Evolutionary conservation across 2,329 filamentous ascomycete genomes (phyloP).

Genomic region (Chrysosporium queenslandicum): DNA sequence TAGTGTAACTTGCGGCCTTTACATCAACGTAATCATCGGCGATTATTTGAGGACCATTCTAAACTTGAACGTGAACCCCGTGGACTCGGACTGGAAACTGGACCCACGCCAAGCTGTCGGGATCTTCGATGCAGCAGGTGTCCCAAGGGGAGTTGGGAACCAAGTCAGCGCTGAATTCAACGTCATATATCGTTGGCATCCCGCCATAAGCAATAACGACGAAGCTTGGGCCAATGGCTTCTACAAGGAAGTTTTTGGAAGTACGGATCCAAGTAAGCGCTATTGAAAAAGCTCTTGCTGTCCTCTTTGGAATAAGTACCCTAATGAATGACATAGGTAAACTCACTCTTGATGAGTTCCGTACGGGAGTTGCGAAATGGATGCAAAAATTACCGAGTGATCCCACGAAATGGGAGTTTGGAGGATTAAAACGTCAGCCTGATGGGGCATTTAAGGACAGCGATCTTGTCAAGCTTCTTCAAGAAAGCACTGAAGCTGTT

Average conservation of each 20-base stretch:
- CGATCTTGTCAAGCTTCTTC: slow-evolving; percentile 56
- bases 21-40: slow-evolving; percentile 28
- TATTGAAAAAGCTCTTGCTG: not conserved
- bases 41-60: slow-evolving; percentile 27
- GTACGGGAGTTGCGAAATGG: not conserved
- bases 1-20: slow-evolving; percentile 26
- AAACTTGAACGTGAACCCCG: slow-evolving; percentile 32
- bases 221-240: slow-evolving; percentile 63
- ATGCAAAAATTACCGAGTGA: slow-evolving; percentile 44
- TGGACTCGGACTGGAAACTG: slow-evolving; percentile 36
- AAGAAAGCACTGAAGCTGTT: slow-evolving; percentile 55
- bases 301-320: not conserved
- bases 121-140: slow-evolving; percentile 26
- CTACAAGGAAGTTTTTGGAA: slow-evolving; percentile 34
- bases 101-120: slow-evolving; percentile 35
- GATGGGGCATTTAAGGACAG: slow-evolving; percentile 59
- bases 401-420: slow-evolving; percentile 53
- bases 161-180: slow-evolving; percentile 47
- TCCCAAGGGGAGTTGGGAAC: slow-evolving; percentile 39
- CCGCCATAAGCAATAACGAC: slow-evolving; percentile 57
- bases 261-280: slow-evolving; percentile 8
- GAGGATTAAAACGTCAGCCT: slow-evolving; percentile 46
- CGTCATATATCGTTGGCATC: slow-evolving; percentile 49
- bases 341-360: slow-evolving; percentile 1
- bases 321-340: not conserved